Evolutionary conservation across 139 green algal genomes (phyloP).

Genomic region (Raphidocelis subcapitata): DNA sequence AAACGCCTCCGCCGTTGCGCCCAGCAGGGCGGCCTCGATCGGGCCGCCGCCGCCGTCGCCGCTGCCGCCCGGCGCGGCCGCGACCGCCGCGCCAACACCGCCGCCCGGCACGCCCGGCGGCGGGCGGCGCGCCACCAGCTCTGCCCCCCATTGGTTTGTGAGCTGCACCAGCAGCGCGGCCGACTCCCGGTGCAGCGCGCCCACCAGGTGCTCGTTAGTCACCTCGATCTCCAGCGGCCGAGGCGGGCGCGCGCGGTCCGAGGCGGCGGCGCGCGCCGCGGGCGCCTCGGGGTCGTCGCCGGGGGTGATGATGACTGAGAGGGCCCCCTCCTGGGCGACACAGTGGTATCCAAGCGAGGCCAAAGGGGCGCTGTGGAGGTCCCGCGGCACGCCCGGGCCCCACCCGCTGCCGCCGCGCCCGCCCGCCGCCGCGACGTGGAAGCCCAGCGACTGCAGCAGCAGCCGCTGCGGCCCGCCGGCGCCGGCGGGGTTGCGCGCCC

Average conservation of each 20-base stretch:
- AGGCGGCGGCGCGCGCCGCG: no score
- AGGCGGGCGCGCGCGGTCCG: no score
- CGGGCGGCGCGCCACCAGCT: conserved; percentile 12
- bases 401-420: conserved; percentile 8
- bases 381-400: neutral
- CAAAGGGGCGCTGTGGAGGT: conserved; percentile 26
- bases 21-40: no score
- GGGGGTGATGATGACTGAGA: conserved; percentile 32
- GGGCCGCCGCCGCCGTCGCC: no score
- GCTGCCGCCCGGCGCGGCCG: no score
- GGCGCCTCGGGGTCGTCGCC: conserved; percentile 2
- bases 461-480: conserved; percentile 20
- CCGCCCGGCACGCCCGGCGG: no score
- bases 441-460: conserved; percentile 43
- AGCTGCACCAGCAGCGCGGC: conserved; percentile 44
- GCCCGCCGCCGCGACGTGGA: conserved; percentile 46
- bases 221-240: conserved; percentile 50
- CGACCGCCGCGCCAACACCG: no score
- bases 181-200: conserved; percentile 40
- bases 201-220: conserved; percentile 49
- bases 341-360: conserved; percentile 39
- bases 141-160: conserved; percentile 28
- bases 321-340: conserved; percentile 41
- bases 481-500: conserved; percentile 15
- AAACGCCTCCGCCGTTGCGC: no score